Base-by-base conservation (phyloP, 164 flowering plant genomes). In the Magnolia officinalis region DNA sequence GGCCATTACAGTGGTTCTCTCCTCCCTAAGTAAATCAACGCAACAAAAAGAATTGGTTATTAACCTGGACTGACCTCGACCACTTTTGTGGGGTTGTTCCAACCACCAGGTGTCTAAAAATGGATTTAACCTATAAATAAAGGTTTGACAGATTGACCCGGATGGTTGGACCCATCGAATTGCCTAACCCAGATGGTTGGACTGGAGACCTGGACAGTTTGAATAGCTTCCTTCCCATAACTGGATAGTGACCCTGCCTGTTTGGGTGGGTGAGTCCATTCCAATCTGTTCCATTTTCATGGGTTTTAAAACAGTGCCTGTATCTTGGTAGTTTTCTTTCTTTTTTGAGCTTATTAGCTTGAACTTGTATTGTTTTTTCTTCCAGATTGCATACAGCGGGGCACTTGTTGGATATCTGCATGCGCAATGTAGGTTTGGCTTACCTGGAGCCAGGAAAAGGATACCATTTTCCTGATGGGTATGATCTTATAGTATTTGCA, bases 391-490 rank as follows among this genome's bases (percentile, higher is more conserved):
- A 94, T 81, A 89, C 96, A 72, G 96, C 96, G 70, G 97, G 98
- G 23, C 97, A 94, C 89, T 82, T 94, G 83, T 81, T 94, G 76
- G 97, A 94, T 82, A 78, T 75, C 14, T 91, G 92, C 74, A 69
- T 91, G 90, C 75, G 37, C 72, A 88, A 83, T 74, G 89, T 88
- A 7, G 98, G 97, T 68, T 82, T 89, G 75, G 86, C 81, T 69
- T 80, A 89, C 79, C 82, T 92, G 74, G 88, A 87, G 80, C 92
- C 97, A 2, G 86, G 83, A 29, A 92, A 94, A 84, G 94, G 85
- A 9, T 88, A 92, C 79, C 97, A 92, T 83, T 94, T 94, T 29
- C 91, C 97, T 75, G 92, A 92, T 74, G 97, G 97, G 97, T 94
- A 90, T 84, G 88, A 31, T 76, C 37, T 50, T 67, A 23, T 24